phyloP scores from a whole-genome alignment of 495 filamentous ascomycete genomes.

The Penicillium steckii region DNA sequence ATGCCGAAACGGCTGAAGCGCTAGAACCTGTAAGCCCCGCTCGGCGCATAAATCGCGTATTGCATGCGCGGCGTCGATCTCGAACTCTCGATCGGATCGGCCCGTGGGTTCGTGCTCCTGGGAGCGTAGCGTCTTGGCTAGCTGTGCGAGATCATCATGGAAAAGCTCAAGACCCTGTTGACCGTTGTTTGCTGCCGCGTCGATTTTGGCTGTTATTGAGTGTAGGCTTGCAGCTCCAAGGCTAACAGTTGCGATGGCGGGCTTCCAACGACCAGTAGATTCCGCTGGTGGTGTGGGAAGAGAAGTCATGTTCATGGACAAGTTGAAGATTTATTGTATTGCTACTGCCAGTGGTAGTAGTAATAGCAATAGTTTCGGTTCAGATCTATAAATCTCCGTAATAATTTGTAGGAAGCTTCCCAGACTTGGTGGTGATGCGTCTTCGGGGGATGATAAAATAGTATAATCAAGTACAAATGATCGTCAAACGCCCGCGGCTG shows the following conservation, averaged over 20 bases:
- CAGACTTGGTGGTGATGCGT: too few species aligned
- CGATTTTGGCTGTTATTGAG: slow-evolving; percentile 20
- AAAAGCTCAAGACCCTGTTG: slow-evolving; percentile 27
- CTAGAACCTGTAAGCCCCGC: slow-evolving; percentile 54
- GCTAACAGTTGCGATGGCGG: slow-evolving; percentile 28
- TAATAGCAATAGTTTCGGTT: too few species aligned
- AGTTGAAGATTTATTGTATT: slow-evolving; percentile 3
- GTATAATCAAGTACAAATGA: too few species aligned
- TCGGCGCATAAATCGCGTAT: slow-evolving; percentile 55
- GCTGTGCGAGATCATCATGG: slow-evolving; percentile 26
- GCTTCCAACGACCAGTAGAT: slow-evolving; percentile 16
- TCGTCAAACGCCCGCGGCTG: background rate
- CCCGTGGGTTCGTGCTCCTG: background rate
- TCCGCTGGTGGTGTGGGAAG: slow-evolving; percentile 17
- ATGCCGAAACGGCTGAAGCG: slow-evolving; percentile 71
- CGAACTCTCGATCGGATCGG: slow-evolving; percentile 21
- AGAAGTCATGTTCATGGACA: slow-evolving; percentile 15
- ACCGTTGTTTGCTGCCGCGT: slow-evolving; percentile 20
- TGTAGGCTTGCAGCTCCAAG: slow-evolving; percentile 22
- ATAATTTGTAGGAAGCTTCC: too few species aligned
- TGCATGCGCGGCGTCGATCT: slow-evolving; percentile 50
- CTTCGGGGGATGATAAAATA: too few species aligned
- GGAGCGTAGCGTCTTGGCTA: slow-evolving; percentile 17
- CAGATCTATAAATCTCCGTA: too few species aligned
- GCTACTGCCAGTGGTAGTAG: too few species aligned